These are phyloP conservation scores for Fusarium veterinarium DNA, from an alignment of 2,329 filamentous ascomycete species.

Conservation along the genomic window DNA sequence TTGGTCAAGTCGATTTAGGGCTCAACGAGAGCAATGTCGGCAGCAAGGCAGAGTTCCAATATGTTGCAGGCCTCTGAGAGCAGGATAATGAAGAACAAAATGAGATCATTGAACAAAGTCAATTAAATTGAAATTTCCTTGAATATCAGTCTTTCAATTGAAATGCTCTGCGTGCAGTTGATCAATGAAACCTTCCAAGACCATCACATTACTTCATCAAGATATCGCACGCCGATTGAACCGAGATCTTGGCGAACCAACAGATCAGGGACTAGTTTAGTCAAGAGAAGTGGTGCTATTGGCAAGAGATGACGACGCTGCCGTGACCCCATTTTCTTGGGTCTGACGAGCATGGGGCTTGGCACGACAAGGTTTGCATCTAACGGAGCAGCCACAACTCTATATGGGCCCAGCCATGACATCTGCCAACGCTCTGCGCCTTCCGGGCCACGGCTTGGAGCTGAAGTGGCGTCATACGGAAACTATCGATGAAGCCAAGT, in stretches of 20 bases:
- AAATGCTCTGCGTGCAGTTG: not conserved
- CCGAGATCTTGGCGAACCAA: not conserved
- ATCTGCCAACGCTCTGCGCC: conserved; percentile 20
- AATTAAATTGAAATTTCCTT: not conserved
- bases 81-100: not conserved
- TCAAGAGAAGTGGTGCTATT: not conserved
- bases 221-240: not conserved
- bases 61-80: not conserved
- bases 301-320: conserved; percentile 14
- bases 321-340: conserved; percentile 9
- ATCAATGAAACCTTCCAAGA: not conserved
- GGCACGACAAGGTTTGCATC: conserved; percentile 16
- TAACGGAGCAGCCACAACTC: conserved; percentile 8
- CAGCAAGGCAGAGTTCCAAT: not conserved
- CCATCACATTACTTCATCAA: not conserved
- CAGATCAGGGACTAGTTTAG: not conserved
- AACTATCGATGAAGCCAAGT: conserved; percentile 5
- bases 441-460: not conserved
- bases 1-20: not conserved
- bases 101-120: not conserved
- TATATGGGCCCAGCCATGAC: conserved; percentile 2
- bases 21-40: too few relatives aligned
- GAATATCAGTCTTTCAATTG: not conserved
- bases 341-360: conserved; percentile 16
- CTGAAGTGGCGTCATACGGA: conserved; percentile 16